A percentile compares a stretch with the other conserved stretches of the same genome.
Conservation (phyloP, 768 basidiomycete species). For the Tubosaeta sp. region DNA sequence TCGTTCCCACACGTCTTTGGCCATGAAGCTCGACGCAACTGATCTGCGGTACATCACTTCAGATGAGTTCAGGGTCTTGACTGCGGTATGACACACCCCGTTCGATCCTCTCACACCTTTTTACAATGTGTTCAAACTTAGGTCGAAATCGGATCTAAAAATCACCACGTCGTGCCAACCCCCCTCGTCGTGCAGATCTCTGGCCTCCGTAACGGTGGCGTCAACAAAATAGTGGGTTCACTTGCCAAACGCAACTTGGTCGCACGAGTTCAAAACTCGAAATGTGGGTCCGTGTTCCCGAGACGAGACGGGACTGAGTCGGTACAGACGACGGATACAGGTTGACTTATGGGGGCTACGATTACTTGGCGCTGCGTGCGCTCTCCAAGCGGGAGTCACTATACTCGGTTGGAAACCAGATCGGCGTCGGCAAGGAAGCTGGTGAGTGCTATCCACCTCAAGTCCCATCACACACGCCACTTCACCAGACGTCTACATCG, state of each 20-base stretch:
- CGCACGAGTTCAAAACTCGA: slow-evolving; percentile 83
- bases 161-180: slow-evolving; percentile 93
- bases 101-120: slow-evolving; percentile 1
- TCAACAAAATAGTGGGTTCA: slow-evolving; percentile 87
- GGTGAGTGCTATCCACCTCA: slow-evolving; percentile 44
- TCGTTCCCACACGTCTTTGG: background rate
- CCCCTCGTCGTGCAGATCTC: slow-evolving; percentile 88
- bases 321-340: slow-evolving; percentile 90
- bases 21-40: slow-evolving; percentile 91
- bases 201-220: slow-evolving; percentile 86
- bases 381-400: slow-evolving; percentile 87
- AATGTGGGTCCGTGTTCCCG: slow-evolving; percentile 53
- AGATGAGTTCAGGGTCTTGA: slow-evolving; percentile 94
- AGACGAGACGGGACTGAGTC: slow-evolving; percentile 1
- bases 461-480: slow-evolving; percentile 3
- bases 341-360: slow-evolving; percentile 97
- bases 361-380: slow-evolving; percentile 91
- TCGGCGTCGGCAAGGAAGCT: slow-evolving; percentile 97
- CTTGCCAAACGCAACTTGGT: slow-evolving; percentile 91
- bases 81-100: slow-evolving; percentile 54
- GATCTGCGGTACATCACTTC: slow-evolving; percentile 89
- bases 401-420: slow-evolving; percentile 92
- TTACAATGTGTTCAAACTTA: slow-evolving; percentile 25
- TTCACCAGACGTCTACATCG: slow-evolving; percentile 72
- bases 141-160: slow-evolving; percentile 98